phyloP scores from a whole-genome alignment of 2,329 filamentous ascomycete genomes.

The Thyridium curvatum region DNA sequence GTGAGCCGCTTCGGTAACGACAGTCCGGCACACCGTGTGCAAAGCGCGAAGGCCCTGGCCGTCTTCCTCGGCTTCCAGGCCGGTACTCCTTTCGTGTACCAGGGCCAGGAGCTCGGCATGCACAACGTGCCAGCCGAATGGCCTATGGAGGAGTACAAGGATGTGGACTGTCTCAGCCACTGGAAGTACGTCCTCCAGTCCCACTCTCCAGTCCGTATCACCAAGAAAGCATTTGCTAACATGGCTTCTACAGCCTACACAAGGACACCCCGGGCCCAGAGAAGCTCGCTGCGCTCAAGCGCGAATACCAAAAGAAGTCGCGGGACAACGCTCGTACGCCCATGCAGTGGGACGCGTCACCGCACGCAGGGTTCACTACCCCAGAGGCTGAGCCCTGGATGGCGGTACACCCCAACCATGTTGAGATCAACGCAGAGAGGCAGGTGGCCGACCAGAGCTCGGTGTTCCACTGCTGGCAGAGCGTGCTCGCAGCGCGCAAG shows the following conservation, averaged over 20 bases:
- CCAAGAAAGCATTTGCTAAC: no score
- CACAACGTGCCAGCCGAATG: slow-evolving; percentile 55
- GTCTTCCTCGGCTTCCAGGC: slow-evolving; percentile 50
- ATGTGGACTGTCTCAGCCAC: slow-evolving; percentile 53
- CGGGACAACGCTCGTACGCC: slow-evolving; percentile 67
- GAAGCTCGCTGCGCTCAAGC: slow-evolving; percentile 25
- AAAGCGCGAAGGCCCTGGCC: slow-evolving; percentile 54
- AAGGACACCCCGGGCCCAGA: slow-evolving; percentile 19
- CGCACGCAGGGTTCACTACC: slow-evolving; percentile 60
- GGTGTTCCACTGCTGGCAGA: slow-evolving; percentile 54
- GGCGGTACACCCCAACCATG: slow-evolving; percentile 58
- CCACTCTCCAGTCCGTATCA: slow-evolving; percentile 24
- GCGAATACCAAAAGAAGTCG: slow-evolving; percentile 50
- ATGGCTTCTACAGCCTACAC: slow-evolving; percentile 9
- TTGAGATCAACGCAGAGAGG: slow-evolving; percentile 53
- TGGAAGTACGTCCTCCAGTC: slow-evolving; percentile 33
- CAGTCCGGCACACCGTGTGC: slow-evolving; percentile 37
- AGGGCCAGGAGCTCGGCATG: slow-evolving; percentile 65
- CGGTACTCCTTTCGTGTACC: slow-evolving; percentile 62
- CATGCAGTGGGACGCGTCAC: slow-evolving; percentile 60
- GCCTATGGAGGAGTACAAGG: slow-evolving; percentile 61
- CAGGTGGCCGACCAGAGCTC: slow-evolving; percentile 42
- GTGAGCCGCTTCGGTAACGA: slow-evolving; percentile 49
- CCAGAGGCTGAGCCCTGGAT: slow-evolving; percentile 57
- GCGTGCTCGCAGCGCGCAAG: slow-evolving; percentile 54